These are phyloP conservation scores for Pseudognaphalium luteoalbum DNA, from an alignment of 129 eudicot genomes.

Conservation along the genomic window DNA sequence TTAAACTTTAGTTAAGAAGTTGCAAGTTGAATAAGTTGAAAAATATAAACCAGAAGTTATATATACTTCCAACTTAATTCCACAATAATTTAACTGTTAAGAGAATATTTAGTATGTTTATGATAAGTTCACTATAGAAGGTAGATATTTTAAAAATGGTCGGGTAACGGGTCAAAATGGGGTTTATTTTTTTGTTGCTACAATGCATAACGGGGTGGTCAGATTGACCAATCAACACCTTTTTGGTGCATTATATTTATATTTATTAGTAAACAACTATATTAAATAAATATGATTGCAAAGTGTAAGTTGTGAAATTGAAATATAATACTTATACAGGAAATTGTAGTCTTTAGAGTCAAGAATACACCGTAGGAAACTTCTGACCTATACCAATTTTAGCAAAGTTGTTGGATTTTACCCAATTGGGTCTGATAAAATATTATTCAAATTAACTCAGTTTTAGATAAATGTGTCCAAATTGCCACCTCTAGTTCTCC, in stretches of 20 bases:
- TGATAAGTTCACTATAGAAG: constrained; percentile 13
- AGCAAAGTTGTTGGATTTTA: background rate
- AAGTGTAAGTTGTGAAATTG: background rate
- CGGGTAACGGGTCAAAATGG: background rate
- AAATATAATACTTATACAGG: background rate
- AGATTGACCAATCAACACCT: background rate
- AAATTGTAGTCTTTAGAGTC: background rate
- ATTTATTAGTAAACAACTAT: background rate
- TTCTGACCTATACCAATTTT: background rate
- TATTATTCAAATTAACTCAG: background rate
- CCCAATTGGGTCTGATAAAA: background rate
- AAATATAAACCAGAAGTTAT: background rate
- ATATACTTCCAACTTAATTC: background rate
- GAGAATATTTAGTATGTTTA: background rate
- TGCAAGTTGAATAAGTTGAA: constrained; percentile 9
- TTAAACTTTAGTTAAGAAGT: constrained; percentile 8
- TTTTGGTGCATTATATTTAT: background rate
- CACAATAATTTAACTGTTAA: background rate
- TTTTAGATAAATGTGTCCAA: background rate
- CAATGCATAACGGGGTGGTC: background rate
- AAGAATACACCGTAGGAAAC: background rate
- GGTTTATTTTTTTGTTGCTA: background rate
- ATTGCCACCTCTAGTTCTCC: background rate
- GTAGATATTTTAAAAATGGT: background rate
- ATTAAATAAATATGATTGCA: background rate